A percentile compares a stretch with the other conserved stretches of the same genome.
phyloP scores from a whole-genome alignment of 352 stramenopile genomes.

The Pythium dissotocum region DNA sequence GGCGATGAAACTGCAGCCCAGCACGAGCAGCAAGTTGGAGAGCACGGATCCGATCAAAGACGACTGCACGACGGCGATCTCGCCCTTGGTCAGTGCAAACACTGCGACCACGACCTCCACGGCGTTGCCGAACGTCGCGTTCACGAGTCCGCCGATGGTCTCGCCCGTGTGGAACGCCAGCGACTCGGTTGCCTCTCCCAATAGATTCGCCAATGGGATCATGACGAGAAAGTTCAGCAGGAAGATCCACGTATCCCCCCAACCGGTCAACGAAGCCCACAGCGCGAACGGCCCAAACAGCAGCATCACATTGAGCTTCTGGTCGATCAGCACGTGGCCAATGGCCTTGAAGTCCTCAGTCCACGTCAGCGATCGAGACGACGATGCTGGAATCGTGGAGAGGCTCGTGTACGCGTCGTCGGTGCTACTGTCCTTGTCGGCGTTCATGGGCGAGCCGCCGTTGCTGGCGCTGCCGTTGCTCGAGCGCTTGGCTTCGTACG shows the following conservation, averaged over 20 bases:
- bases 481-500: slow-evolving; percentile 15
- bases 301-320: slow-evolving; percentile 75
- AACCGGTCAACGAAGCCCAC: slow-evolving; percentile 58
- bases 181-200: slow-evolving; percentile 98
- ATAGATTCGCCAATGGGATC: slow-evolving; percentile 93
- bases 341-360: slow-evolving; percentile 50
- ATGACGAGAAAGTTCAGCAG: slow-evolving; percentile 96
- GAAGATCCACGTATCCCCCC: slow-evolving; percentile 88
- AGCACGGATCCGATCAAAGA: slow-evolving; percentile 97
- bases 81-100: slow-evolving; percentile 91
- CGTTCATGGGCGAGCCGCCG: not conserved
- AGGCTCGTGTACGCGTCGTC: slow-evolving; percentile 6
- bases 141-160: slow-evolving; percentile 96
- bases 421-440: not conserved
- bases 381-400: not conserved
- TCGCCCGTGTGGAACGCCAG: slow-evolving; percentile 96
- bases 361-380: slow-evolving; percentile 10
- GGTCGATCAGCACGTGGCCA: slow-evolving; percentile 40
- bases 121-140: slow-evolving; percentile 98
- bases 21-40: slow-evolving; percentile 97
- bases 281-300: slow-evolving; percentile 59
- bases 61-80: slow-evolving; percentile 96
- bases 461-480: slow-evolving; percentile 2
- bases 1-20: slow-evolving; percentile 95
- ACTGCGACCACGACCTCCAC: slow-evolving; percentile 97